A percentile compares a stretch with the other conserved stretches of the same genome.
Evolutionary conservation across 2,329 filamentous ascomycete genomes (phyloP).

Genomic region (Sclerotinia glacialis): DNA sequence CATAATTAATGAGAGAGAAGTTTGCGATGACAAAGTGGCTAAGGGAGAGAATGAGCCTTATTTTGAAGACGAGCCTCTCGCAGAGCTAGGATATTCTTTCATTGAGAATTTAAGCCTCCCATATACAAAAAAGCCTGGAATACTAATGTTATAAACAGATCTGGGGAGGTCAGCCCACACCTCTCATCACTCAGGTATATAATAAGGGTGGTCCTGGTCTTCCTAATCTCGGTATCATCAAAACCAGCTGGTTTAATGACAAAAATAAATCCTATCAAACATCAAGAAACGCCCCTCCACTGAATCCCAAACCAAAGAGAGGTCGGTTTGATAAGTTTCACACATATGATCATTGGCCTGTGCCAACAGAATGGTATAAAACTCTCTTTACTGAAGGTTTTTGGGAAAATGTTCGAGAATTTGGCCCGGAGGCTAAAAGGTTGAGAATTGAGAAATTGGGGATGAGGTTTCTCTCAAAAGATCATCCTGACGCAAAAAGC

Average conservation of each 20-base stretch:
- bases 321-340: neutral
- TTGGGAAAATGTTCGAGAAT: neutral
- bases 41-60: constrained; percentile 14
- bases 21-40: neutral
- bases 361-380: constrained; percentile 5
- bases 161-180: constrained; percentile 1
- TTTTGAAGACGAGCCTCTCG: constrained; percentile 14
- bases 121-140: neutral
- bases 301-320: neutral
- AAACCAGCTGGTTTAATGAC: constrained; percentile 14
- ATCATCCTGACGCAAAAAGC: neutral
- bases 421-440: neutral
- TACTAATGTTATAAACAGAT: neutral
- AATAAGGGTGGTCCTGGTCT: constrained; percentile 15
- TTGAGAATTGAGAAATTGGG: neutral
- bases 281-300: neutral
- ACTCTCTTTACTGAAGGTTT: neutral
- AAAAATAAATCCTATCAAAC: constrained; percentile 6
- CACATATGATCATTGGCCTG: constrained; percentile 10
- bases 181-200: neutral
- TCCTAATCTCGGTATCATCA: neutral
- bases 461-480: neutral
- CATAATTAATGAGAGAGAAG: neutral
- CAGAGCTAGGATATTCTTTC: constrained; percentile 15
- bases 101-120: neutral